Conservation (phyloP, 352 stramenopile genomes). For the Globisporangium nagaii region DNA sequence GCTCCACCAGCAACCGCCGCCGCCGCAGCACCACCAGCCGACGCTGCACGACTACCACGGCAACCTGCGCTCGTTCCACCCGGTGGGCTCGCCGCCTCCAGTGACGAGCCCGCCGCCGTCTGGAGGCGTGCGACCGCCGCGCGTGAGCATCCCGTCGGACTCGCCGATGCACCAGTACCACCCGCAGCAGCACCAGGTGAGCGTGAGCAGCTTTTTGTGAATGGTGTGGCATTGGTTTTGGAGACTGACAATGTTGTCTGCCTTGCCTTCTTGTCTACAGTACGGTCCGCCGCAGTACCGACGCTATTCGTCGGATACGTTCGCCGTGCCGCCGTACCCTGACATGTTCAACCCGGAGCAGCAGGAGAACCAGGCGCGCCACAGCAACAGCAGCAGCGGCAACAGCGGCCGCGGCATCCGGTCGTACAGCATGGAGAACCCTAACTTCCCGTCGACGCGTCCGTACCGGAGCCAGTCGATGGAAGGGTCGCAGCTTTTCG, state of each 20-base stretch:
- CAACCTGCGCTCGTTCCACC: constrained; percentile 47
- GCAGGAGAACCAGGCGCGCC: constrained; percentile 43
- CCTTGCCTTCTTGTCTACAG: neutral
- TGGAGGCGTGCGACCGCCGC: constrained; percentile 42
- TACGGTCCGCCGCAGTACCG: constrained; percentile 46
- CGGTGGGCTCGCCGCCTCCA: constrained; percentile 29
- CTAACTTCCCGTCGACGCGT: constrained; percentile 42
- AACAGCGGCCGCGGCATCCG: constrained; percentile 43
- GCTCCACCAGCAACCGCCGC: constrained; percentile 33
- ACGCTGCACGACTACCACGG: constrained; percentile 48
- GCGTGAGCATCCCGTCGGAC: constrained; percentile 62
- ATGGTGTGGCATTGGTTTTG: too few relatives aligned
- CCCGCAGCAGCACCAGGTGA: constrained; percentile 9
- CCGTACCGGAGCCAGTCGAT: constrained; percentile 72
- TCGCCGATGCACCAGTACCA: constrained; percentile 64
- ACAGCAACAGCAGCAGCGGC: constrained; percentile 23
- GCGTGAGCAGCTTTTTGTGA: too few relatives aligned
- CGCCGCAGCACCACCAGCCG: constrained; percentile 16
- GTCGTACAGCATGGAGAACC: constrained; percentile 77
- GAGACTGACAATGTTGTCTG: constrained; percentile 4
- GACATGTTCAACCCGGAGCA: constrained; percentile 45
- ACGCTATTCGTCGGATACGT: constrained; percentile 69
- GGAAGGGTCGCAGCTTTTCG: constrained; percentile 62
- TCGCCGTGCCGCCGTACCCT: constrained; percentile 50
- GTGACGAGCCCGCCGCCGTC: constrained; percentile 28